Conservation (phyloP, 768 basidiomycete genomes). For the Tricholoma terreum region DNA sequence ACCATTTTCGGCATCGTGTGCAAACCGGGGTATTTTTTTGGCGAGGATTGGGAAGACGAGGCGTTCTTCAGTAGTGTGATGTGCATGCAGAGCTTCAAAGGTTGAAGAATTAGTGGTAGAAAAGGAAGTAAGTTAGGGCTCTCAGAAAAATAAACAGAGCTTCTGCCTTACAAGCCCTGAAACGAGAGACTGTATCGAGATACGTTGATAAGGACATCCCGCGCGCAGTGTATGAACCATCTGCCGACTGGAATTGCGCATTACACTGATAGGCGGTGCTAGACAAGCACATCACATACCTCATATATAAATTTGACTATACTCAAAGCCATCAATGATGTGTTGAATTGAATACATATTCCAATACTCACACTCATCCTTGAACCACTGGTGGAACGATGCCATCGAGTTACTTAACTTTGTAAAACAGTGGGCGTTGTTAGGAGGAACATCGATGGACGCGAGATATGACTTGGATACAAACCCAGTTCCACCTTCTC, state of each 20-base stretch:
- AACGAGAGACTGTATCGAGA: conserved; percentile 34
- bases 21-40: conserved; percentile 47
- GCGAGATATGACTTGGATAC: background rate
- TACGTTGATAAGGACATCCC: conserved; percentile 43
- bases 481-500: conserved; percentile 22
- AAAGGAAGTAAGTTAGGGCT: background rate
- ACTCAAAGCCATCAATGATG: background rate
- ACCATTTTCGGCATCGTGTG: conserved; percentile 33
- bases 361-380: conserved; percentile 22
- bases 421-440: background rate
- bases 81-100: conserved; percentile 46
- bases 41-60: conserved; percentile 51
- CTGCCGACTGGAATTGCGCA: background rate
- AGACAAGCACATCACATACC: background rate
- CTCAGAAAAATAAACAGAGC: background rate
- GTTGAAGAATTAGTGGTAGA: background rate
- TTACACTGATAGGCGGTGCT: background rate
- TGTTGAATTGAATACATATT: background rate
- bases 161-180: conserved; percentile 37
- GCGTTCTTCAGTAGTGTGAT: conserved; percentile 55
- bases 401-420: conserved; percentile 34
- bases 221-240: conserved; percentile 42
- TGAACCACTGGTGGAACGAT: conserved; percentile 42
- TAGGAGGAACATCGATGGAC: background rate
- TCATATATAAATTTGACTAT: conserved; percentile 4